phyloP scores from a whole-genome alignment of 805 yeast genomes.

The Teunomyces gatunensis region DNA sequence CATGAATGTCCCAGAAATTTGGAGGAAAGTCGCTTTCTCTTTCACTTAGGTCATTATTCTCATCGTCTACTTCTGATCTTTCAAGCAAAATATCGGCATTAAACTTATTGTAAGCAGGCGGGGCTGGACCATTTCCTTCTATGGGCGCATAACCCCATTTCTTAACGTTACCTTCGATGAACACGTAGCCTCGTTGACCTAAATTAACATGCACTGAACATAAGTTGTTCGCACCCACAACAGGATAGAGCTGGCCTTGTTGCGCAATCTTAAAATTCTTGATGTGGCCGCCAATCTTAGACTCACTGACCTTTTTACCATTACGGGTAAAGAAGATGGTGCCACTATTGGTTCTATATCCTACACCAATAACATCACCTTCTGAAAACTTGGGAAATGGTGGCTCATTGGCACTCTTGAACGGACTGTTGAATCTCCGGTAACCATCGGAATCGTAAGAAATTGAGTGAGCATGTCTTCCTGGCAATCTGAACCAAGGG shows the following conservation, averaged over 20 bases:
- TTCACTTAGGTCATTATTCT: conserved; percentile 35
- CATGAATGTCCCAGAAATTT: conserved; percentile 47
- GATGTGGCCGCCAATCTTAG: conserved; percentile 75
- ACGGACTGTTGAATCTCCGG: conserved; percentile 78
- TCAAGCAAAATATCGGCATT: conserved; percentile 77
- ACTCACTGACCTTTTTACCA: conserved; percentile 84
- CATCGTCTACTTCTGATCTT: conserved; percentile 52
- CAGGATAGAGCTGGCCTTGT: conserved; percentile 68
- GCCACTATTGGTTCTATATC: conserved; percentile 78
- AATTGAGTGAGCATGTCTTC: conserved; percentile 79
- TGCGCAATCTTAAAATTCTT: conserved; percentile 59
- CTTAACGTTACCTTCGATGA: conserved; percentile 87
- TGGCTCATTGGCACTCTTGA: conserved; percentile 44
- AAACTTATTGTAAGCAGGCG: conserved; percentile 86
- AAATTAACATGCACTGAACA: conserved; percentile 84
- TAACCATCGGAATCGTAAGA: conserved; percentile 87
- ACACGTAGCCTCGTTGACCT: conserved; percentile 88
- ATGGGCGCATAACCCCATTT: conserved; percentile 95
- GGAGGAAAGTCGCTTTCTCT: conserved; percentile 55
- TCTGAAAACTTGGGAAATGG: conserved; percentile 60
- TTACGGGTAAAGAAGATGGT: conserved; percentile 91
- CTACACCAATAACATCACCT: conserved; percentile 94
- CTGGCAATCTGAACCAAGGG: conserved; percentile 91
- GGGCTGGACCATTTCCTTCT: conserved; percentile 85
- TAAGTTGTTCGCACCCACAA: conserved; percentile 78